These are phyloP conservation scores for Exophiala phaeomuriformis DNA, from an alignment of 2,329 filamentous ascomycete genomes.

Conservation along the genomic window DNA sequence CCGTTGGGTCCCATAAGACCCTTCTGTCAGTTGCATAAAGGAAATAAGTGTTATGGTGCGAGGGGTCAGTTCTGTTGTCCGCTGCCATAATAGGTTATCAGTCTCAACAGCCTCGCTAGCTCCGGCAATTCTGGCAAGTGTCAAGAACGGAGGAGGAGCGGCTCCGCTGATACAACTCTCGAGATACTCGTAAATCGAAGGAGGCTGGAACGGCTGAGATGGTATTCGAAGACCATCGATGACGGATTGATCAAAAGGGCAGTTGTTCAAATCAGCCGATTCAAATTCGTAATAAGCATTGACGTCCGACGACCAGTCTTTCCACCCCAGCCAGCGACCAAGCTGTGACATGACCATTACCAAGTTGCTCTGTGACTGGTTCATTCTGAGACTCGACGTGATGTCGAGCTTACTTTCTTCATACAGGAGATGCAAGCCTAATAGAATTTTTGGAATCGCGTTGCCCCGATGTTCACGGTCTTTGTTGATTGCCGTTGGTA, in stretches of 20 bases:
- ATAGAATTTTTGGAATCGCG: constrained; percentile 61
- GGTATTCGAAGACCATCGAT: constrained; percentile 41
- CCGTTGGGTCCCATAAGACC: constrained; percentile 1
- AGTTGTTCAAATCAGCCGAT: constrained; percentile 47
- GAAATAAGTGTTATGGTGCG: constrained; percentile 15
- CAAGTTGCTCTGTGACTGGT: constrained; percentile 46
- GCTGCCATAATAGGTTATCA: constrained; percentile 5
- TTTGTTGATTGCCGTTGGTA: constrained; percentile 55
- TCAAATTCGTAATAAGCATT: constrained; percentile 56
- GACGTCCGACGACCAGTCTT: constrained; percentile 49
- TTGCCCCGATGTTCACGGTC: constrained; percentile 53
- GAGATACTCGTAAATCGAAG: constrained; percentile 53
- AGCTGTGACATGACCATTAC: constrained; percentile 74
- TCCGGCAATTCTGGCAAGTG: constrained; percentile 44
- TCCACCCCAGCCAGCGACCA: constrained; percentile 72
- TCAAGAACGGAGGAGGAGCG: constrained; percentile 39
- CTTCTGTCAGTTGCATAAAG: constrained; percentile 3
- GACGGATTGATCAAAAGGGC: constrained; percentile 49
- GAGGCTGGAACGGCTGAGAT: constrained; percentile 48
- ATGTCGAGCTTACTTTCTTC: constrained; percentile 83
- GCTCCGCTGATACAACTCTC: constrained; percentile 27
- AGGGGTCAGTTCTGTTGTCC: constrained; percentile 10
- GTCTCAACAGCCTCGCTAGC: constrained; percentile 7
- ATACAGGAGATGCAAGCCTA: constrained; percentile 72
- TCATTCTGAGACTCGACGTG: constrained; percentile 41